Base-by-base conservation (phyloP, 352 stramenopile species). In the Globisporangium barbulae region DNA sequence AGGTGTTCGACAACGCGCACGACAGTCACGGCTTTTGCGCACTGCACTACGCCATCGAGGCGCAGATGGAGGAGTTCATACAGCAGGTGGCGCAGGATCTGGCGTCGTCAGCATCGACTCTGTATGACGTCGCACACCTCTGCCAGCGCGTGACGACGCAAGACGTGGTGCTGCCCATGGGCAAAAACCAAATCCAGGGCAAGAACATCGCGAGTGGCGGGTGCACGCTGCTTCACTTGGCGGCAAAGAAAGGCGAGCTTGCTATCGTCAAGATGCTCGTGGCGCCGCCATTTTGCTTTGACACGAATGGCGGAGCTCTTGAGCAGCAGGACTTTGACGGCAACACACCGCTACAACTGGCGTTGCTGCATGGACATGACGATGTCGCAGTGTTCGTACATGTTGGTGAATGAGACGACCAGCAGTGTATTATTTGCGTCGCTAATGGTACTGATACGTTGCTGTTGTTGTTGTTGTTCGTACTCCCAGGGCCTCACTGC, bases 31-130 rank as follows among this genome's bases (percentile, higher is more conserved):
- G 84, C 5, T 85, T 86, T n/a, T 88, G 76, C 5, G 72, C 83
- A 35, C 53, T 93, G 13, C 84, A 93, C 45, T 93, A 93, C 67
- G 85, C 84, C 2, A 69, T 89, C 31, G 86, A 95, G 44, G 81
- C 83, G 5, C 82, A 90, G 61, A 90, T 92, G 83, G 30, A 45
- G 0, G 61, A 62, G 35, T 88, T 93, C 19, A 8, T 90, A 28
- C 71, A 81, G 9, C 82, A 72, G 47, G 63, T 64, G 12, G 57
- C 73, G 5, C 45, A 75, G 3, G 66, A 61, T 15, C 67, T 76
- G 25, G 53, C 59, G 17, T 30, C 30, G 15, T 1, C 17, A n/a
- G 41, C 50, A 19, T 31, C 31, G 35, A n/a, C 30, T 13, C 19
- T 6, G 10, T 28, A 44, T 44, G 52, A 58, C n/a, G 21, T 64